Conservation (phyloP, 2,329 filamentous ascomycete species). For the Ustulina deusta region DNA sequence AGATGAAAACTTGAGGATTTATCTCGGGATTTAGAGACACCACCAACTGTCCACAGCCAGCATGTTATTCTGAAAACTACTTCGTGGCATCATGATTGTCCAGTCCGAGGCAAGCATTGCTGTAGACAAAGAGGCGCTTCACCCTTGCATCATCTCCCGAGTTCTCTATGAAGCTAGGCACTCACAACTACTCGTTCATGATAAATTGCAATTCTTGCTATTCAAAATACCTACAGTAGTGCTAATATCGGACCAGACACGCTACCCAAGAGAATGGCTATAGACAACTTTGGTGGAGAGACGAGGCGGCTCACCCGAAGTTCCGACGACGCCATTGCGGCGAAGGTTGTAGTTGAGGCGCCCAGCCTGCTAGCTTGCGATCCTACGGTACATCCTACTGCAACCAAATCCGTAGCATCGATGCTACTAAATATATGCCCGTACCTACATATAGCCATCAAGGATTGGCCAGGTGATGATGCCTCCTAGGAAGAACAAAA, state of each 20-base stretch:
- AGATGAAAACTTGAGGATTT: neutral
- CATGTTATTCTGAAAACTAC: neutral
- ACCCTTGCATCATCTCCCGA: neutral
- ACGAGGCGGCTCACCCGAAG: neutral
- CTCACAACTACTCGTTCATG: neutral
- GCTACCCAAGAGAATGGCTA: neutral
- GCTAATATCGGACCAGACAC: neutral
- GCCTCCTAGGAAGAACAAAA: neutral
- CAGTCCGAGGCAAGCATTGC: neutral
- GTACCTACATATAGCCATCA: conserved; percentile 9
- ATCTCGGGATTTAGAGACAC: conserved; percentile 1
- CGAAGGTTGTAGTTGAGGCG: conserved; percentile 28
- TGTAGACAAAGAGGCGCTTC: neutral
- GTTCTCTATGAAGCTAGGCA: neutral
- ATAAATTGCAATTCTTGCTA: neutral
- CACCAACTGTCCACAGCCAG: neutral
- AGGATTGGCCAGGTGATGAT: conserved; percentile 2
- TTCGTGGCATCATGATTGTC: neutral
- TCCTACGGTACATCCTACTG: conserved; percentile 21
- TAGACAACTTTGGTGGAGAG: neutral
- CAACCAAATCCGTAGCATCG: conserved; percentile 19
- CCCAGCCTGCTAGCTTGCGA: conserved; percentile 6
- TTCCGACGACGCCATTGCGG: conserved; percentile 4
- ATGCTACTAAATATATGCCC: conserved; percentile 31
- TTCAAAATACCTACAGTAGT: neutral